phyloP scores from a whole-genome alignment of 257 asterid genomes.

The Galeopsis tetrahit region DNA sequence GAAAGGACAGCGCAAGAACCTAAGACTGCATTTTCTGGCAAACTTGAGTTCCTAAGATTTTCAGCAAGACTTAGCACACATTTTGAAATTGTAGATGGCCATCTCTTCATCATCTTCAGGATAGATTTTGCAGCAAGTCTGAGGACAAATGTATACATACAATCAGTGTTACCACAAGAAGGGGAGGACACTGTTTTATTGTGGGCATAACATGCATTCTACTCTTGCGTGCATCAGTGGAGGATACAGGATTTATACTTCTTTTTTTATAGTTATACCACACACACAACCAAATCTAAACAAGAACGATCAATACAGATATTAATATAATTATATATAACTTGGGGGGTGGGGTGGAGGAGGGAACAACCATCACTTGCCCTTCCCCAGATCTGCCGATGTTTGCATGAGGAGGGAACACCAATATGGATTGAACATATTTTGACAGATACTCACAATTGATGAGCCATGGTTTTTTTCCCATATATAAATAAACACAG shows the following conservation, averaged over 20 bases:
- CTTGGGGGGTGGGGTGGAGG: too few relatives aligned
- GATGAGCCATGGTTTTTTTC: slow-evolving; percentile 12
- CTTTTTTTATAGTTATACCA: too few relatives aligned
- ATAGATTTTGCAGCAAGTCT: slow-evolving; percentile 86
- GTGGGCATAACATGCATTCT: slow-evolving; percentile 23
- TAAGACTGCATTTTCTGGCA: slow-evolving; percentile 87
- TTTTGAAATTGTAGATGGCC: slow-evolving; percentile 95
- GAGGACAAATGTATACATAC: slow-evolving; percentile 35
- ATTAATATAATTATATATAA: neutral
- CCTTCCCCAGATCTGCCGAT: too few relatives aligned
- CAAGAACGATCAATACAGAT: neutral
- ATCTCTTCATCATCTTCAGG: slow-evolving; percentile 89
- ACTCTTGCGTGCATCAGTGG: neutral
- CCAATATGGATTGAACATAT: neutral
- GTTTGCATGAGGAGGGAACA: neutral
- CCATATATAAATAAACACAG: slow-evolving; percentile 2
- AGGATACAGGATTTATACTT: neutral
- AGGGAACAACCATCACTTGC: too few relatives aligned
- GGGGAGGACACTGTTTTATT: neutral
- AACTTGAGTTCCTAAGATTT: slow-evolving; percentile 64
- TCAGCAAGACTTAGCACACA: slow-evolving; percentile 73
- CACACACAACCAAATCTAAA: too few relatives aligned
- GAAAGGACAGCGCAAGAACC: slow-evolving; percentile 98
- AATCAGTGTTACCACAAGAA: slow-evolving; percentile 32
- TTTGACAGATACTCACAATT: slow-evolving; percentile 14